Conservation (phyloP, 176 grass and related monocot species). For the Rhynchospora pubera region DNA sequence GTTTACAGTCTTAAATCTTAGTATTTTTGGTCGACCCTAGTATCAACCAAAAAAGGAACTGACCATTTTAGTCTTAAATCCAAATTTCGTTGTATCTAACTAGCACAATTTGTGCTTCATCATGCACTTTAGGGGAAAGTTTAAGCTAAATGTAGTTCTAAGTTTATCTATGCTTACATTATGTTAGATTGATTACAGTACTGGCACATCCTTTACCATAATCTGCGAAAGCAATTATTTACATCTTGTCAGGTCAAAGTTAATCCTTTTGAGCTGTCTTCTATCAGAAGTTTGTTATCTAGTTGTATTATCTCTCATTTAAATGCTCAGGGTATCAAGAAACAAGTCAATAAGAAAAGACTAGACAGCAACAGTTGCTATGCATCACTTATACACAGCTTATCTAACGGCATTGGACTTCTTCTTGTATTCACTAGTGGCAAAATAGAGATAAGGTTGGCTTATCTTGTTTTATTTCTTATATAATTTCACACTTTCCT, state of each 20-base stretch:
- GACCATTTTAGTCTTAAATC: no score
- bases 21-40: background rate
- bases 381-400: conserved; percentile 55
- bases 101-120: background rate
- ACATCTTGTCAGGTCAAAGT: background rate
- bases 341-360: conserved; percentile 71
- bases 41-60: background rate
- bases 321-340: conserved; percentile 69
- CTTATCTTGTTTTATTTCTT: background rate
- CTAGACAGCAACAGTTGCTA: conserved; percentile 47
- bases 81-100: background rate
- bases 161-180: background rate
- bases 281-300: background rate
- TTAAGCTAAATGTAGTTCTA: background rate
- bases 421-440: conserved; percentile 61
- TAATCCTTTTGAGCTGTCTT: background rate
- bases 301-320: background rate
- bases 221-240: background rate
- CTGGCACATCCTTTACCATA: background rate
- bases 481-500: background rate
- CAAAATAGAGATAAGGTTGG: conserved; percentile 82
- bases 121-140: background rate
- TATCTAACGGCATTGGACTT: conserved; percentile 62
- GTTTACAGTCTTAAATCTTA: background rate
- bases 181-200: background rate